A percentile compares a stretch with the other conserved stretches of the same genome.
Evolutionary conservation across 805 yeast species (phyloP).

Genomic region (Nakazawaea ambrosiae): DNA sequence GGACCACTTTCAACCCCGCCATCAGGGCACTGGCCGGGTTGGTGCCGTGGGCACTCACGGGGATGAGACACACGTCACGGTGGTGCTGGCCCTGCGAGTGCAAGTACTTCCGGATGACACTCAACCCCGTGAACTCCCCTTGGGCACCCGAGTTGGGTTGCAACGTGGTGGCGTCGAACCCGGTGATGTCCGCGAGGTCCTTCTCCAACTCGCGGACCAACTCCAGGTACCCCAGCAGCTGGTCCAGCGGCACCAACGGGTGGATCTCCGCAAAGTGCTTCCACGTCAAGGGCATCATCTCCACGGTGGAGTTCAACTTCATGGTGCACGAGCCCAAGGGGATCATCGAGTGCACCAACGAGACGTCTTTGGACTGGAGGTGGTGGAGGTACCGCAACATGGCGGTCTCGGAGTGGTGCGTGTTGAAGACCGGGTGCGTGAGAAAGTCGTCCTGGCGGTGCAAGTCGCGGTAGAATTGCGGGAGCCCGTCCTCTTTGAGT

Average conservation of each 20-base stretch:
- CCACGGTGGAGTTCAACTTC: conserved; percentile 94
- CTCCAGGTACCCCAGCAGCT: conserved; percentile 81
- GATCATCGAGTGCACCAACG: conserved; percentile 94
- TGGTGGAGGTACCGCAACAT: conserved; percentile 85
- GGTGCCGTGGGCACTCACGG: conserved; percentile 97
- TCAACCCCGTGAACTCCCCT: conserved; percentile 93
- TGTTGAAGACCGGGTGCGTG: conserved; percentile 71
- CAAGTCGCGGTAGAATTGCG: conserved; percentile 41
- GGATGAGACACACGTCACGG: conserved; percentile 86
- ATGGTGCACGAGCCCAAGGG: conserved; percentile 97
- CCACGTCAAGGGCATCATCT: conserved; percentile 92
- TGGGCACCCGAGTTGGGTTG: conserved; percentile 99
- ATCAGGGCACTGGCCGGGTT: conserved; percentile 98
- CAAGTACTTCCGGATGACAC: conserved; percentile 76
- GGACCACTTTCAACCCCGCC: conserved; percentile 91
- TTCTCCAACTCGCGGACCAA: conserved; percentile 69
- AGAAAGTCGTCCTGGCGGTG: conserved; percentile 55
- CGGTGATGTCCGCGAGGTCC: conserved; percentile 88
- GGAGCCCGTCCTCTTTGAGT: conserved; percentile 30
- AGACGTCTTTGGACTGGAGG: conserved; percentile 81
- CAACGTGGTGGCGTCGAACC: conserved; percentile 81
- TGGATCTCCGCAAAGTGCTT: conserved; percentile 86
- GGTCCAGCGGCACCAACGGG: conserved; percentile 87
- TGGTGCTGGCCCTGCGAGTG: conserved; percentile 60
- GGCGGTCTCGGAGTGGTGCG: conserved; percentile 90